Conservation (phyloP, 164 flowering plant species). For the Euptelea pleiosperma region DNA sequence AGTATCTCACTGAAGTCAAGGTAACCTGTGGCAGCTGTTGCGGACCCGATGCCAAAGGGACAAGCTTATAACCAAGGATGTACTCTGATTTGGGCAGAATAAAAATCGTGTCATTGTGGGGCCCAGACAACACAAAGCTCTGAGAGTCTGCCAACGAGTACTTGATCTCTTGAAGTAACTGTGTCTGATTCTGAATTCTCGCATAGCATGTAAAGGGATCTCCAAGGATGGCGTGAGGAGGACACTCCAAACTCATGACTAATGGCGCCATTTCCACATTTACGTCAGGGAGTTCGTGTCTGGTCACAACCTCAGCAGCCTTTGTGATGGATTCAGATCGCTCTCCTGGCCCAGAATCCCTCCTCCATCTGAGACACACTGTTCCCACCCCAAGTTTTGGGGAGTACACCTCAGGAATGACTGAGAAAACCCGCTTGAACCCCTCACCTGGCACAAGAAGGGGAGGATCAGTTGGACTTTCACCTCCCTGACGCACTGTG, state of each 20-base stretch:
- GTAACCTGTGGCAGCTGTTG: constrained; percentile 72
- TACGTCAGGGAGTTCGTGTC: constrained; percentile 64
- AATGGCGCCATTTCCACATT: constrained; percentile 67
- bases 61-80: constrained; percentile 60
- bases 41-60: constrained; percentile 69
- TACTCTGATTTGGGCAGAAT: constrained; percentile 74
- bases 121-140: constrained; percentile 72
- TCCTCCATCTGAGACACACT: constrained; percentile 63
- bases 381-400: constrained; percentile 50
- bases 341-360: constrained; percentile 32
- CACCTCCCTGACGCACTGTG: constrained; percentile 28
- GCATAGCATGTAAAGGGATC: constrained; percentile 71
- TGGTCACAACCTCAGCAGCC: constrained; percentile 43
- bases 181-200: constrained; percentile 63
- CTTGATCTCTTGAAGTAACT: constrained; percentile 77
- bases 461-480: constrained; percentile 28
- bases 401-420: constrained; percentile 42
- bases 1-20: constrained; percentile 65
- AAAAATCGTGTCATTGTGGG: constrained; percentile 59
- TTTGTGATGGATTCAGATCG: constrained; percentile 11
- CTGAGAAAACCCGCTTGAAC: constrained; percentile 68
- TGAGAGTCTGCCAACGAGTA: constrained; percentile 71
- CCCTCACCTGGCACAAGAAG: constrained; percentile 77
- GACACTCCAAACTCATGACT: constrained; percentile 69
- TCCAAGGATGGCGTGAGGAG: constrained; percentile 82